Evolutionary conservation across 1,284 basidiomycete genomes (phyloP).

Genomic region (Pholiota adiposa): DNA sequence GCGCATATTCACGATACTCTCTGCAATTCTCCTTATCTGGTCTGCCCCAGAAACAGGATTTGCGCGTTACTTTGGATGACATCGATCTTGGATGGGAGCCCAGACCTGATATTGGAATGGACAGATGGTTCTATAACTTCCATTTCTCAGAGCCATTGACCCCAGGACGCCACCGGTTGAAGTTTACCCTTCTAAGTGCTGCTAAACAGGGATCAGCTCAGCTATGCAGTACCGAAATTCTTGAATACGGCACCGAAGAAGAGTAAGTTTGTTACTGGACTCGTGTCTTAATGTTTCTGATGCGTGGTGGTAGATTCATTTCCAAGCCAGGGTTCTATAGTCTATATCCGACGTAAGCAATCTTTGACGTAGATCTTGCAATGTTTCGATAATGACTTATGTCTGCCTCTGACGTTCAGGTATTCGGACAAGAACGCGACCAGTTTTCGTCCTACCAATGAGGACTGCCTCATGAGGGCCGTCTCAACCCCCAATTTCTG

Average conservation of each 20-base stretch:
- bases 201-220: constrained; percentile 63
- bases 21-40: constrained; percentile 80
- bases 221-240: constrained; percentile 75
- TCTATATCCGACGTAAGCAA: constrained; percentile 70
- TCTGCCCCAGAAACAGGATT: constrained; percentile 59
- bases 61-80: constrained; percentile 67
- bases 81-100: constrained; percentile 62
- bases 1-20: constrained; percentile 64
- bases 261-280: constrained; percentile 49
- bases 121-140: constrained; percentile 77
- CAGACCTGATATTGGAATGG: constrained; percentile 57
- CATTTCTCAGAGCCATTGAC: constrained; percentile 41
- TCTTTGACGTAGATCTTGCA: too few species aligned
- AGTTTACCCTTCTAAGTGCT: constrained; percentile 59
- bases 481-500: constrained; percentile 78
- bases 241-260: constrained; percentile 72
- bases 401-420: constrained; percentile 44
- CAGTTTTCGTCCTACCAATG: constrained; percentile 78
- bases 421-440: constrained; percentile 65
- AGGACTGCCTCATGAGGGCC: constrained; percentile 83
- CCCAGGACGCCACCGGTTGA: constrained; percentile 57
- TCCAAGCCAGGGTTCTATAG: constrained; percentile 63
- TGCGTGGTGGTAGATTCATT: constrained; percentile 56
- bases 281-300: not conserved
- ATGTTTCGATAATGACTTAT: too few species aligned